A percentile compares a stretch with the other conserved stretches of the same genome.
These are phyloP conservation scores for Rhizophagus clarus DNA, from an alignment of 192 early-diverging fungal genomes.

Conservation along the genomic window DNA sequence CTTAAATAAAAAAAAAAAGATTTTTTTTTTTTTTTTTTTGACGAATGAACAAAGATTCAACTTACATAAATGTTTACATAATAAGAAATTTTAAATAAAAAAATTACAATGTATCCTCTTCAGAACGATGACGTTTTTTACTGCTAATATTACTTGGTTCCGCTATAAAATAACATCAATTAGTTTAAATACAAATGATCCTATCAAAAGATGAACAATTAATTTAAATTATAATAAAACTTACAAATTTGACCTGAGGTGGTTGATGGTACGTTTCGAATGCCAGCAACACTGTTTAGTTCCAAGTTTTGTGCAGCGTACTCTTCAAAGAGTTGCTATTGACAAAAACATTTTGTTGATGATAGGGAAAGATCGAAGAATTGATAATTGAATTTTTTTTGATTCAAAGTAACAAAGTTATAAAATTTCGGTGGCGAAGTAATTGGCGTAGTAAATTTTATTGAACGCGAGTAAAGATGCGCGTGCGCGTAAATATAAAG, in stretches of 20 bases:
- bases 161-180: background rate
- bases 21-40: background rate
- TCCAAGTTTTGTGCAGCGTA: background rate
- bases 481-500: background rate
- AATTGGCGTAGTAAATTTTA: background rate
- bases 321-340: slow-evolving; percentile 14
- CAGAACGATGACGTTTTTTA: slow-evolving; percentile 9
- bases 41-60: background rate
- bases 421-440: background rate
- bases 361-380: background rate
- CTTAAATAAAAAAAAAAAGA: background rate
- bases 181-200: background rate
- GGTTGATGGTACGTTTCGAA: background rate
- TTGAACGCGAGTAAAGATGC: background rate
- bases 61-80: background rate
- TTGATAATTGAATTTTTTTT: background rate
- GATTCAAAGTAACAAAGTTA: background rate
- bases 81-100: background rate
- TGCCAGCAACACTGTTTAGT: background rate
- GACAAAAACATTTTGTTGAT: background rate
- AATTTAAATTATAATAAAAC: background rate
- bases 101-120: slow-evolving; percentile 21
- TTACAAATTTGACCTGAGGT: background rate
- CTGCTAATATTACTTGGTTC: background rate
- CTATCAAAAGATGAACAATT: background rate